Evolutionary conservation across 139 green algal species (phyloP), one percentile per base, ranked within the genome.

Genomic region (Microglena sp.): DNA sequence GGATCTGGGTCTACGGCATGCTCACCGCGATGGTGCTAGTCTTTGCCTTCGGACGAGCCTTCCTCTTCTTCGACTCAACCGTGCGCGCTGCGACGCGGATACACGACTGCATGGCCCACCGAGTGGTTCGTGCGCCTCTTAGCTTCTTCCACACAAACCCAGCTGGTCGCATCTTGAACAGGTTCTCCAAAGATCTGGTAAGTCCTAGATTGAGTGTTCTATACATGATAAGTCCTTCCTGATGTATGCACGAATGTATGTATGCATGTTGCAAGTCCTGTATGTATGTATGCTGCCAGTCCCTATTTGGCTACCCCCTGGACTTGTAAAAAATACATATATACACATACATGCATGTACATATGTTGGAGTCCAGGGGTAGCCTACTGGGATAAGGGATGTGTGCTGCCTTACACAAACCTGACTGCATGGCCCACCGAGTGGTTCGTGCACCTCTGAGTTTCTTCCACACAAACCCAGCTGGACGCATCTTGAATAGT

Each of bases 141-240:
- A 77, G 78, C 3, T 98, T 98, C 78, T 98, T 97, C 73, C 86
- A 97, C 82, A 92, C 84, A 60, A 93, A 92, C 61, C 92, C 92
- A 18, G 77, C 84, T 1, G 92, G 92, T 6, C 82, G 92, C 60
- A 75, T 98, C 34, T 70, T 97, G 40, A 98, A 98, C 79, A 40
- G 75, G 82, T 68, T 4, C 5, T n/a, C n/a, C n/a, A n/a, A n/a
- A n/a, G n/a, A n/a, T n/a, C n/a, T n/a, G n/a, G 40, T n/a, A n/a
- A n/a, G n/a, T n/a, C n/a, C n/a, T n/a, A n/a, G n/a, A n/a, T n/a
- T n/a, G n/a, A n/a, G n/a, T n/a, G n/a, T n/a, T n/a, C n/a, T n/a
- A n/a, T n/a, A n/a, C n/a, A n/a, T n/a, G n/a, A n/a, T n/a, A n/a
- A n/a, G n/a, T n/a, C n/a, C n/a, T n/a, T n/a, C n/a, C n/a, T n/a